Evolutionary conservation across 345 rosid species (phyloP).

Genomic region (Carallia brachiata): DNA sequence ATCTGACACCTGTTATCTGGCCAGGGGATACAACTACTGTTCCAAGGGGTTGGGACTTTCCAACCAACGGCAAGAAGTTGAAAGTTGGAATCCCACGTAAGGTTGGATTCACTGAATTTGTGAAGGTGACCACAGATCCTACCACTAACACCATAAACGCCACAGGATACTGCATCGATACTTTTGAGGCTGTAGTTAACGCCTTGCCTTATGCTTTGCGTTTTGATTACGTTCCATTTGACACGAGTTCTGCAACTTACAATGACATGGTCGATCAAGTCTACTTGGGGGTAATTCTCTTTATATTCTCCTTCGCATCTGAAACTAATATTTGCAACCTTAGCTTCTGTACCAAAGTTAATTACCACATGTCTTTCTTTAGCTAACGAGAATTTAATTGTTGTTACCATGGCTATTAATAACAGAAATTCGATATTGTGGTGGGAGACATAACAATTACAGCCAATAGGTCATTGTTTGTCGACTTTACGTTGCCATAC

Average conservation of each 20-base stretch:
- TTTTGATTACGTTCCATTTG: constrained; percentile 23
- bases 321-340: no score
- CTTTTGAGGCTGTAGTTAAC: constrained; percentile 33
- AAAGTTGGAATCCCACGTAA: constrained; percentile 37
- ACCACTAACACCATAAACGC: neutral
- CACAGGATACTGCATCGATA: constrained; percentile 34
- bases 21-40: constrained; percentile 16
- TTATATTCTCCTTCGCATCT: neutral
- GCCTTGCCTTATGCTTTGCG: constrained; percentile 15
- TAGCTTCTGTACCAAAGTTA: neutral
- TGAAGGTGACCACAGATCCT: constrained; percentile 16
- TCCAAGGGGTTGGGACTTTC: constrained; percentile 30
- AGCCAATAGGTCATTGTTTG: constrained; percentile 18
- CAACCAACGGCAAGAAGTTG: constrained; percentile 23
- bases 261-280: constrained; percentile 26
- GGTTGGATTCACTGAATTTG: constrained; percentile 31
- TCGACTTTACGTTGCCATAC: constrained; percentile 78
- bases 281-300: constrained; percentile 8
- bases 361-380: neutral
- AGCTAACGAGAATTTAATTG: neutral
- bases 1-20: constrained; percentile 18
- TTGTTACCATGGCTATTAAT: neutral
- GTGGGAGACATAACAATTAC: constrained; percentile 21
- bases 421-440: constrained; percentile 13
- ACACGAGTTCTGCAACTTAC: constrained; percentile 17